Conservation (phyloP, 108 stramenopile species). For the Fragilaria crotonensis region DNA sequence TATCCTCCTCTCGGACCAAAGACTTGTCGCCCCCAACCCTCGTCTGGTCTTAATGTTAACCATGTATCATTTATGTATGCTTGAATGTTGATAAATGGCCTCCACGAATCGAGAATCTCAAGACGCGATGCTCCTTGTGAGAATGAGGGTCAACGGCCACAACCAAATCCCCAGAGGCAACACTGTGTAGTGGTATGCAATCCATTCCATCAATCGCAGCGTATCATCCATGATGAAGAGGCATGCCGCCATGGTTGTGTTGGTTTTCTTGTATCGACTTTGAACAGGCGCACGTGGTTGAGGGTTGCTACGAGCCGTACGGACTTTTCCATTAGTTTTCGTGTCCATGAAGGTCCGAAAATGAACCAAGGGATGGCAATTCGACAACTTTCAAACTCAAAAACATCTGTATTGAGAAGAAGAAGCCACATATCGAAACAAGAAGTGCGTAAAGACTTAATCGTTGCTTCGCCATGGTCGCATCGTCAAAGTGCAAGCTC, state of each 20-base stretch:
- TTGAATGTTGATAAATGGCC: background rate
- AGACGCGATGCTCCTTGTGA: conserved; percentile 4
- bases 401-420: no score
- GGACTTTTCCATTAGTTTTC: no score
- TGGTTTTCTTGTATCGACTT: background rate
- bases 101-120: conserved; percentile 25
- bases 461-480: no score
- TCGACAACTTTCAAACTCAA: no score
- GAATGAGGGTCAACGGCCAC: conserved; percentile 40
- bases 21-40: conserved; percentile 6
- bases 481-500: no score
- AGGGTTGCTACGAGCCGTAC: no score
- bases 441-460: no score
- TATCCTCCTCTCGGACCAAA: conserved; percentile 1
- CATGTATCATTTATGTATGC: background rate
- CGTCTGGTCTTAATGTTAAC: background rate
- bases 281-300: no score
- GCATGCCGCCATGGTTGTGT: conserved; percentile 13
- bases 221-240: conserved; percentile 38
- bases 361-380: no score
- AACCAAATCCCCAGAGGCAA: conserved; percentile 32
- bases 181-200: conserved; percentile 48
- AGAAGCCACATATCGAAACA: no score
- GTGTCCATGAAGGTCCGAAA: no score
- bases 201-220: conserved; percentile 35